A percentile compares a stretch with the other conserved stretches of the same genome.
These are phyloP conservation scores for Fagus sylvatica DNA, from an alignment of 306 rosid species.

Conservation along the genomic window DNA sequence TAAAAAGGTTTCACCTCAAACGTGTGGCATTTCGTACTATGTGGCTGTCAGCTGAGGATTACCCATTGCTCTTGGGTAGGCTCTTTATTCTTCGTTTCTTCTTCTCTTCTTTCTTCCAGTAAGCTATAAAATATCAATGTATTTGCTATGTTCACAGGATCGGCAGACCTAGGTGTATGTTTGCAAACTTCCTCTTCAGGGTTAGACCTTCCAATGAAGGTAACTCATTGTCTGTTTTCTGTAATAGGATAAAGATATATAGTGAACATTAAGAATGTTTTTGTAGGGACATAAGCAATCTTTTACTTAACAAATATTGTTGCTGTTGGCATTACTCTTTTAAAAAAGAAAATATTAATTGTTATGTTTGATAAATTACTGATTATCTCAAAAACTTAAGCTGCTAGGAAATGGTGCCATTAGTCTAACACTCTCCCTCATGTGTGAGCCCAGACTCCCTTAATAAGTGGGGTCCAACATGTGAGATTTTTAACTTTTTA, in stretches of 20 bases:
- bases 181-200: slow-evolving; percentile 97
- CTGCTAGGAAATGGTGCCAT: too few relatives aligned
- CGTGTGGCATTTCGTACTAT: slow-evolving; percentile 96
- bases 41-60: slow-evolving; percentile 97
- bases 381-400: too few relatives aligned
- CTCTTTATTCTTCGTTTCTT: slow-evolving; percentile 23
- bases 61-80: slow-evolving; percentile 83
- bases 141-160: slow-evolving; percentile 56
- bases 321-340: too few relatives aligned
- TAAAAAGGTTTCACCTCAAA: slow-evolving; percentile 73
- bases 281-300: not conserved
- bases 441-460: too few relatives aligned
- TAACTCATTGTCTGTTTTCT: slow-evolving; percentile 24
- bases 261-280: not conserved
- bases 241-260: not conserved
- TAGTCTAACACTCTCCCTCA: too few relatives aligned
- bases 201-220: slow-evolving; percentile 99
- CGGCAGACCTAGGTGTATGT: slow-evolving; percentile 93
- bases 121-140: slow-evolving; percentile 17
- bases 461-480: too few relatives aligned
- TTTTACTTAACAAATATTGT: not conserved
- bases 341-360: too few relatives aligned
- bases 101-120: not conserved
- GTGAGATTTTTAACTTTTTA: too few relatives aligned
- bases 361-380: too few relatives aligned